phyloP scores from a whole-genome alignment of 164 flowering plant genomes.

The Berberis thunbergii region DNA sequence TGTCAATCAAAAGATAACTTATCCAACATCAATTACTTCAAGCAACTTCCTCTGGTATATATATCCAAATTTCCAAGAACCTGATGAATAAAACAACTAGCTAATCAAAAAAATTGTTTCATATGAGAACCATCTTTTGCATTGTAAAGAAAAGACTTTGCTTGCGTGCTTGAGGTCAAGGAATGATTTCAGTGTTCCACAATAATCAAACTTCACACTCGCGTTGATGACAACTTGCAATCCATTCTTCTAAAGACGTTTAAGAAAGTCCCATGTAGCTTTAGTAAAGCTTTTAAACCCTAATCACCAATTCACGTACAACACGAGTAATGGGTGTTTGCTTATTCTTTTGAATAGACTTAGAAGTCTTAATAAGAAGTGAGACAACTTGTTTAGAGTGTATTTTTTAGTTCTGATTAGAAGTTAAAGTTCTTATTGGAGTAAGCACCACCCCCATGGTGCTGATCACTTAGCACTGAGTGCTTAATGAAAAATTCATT shows the following conservation, averaged over 20 bases:
- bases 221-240: constrained; percentile 94
- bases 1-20: constrained; percentile 2
- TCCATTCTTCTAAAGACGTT: constrained; percentile 75
- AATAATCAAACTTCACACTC: constrained; percentile 82
- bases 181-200: constrained; percentile 80
- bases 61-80: constrained; percentile 53
- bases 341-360: too few relatives aligned
- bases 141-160: constrained; percentile 31
- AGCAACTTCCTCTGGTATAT: constrained; percentile 91
- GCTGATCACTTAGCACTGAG: too few relatives aligned
- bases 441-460: too few relatives aligned
- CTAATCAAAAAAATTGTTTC: constrained; percentile 1
- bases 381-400: too few relatives aligned
- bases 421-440: too few relatives aligned
- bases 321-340: too few relatives aligned
- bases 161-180: constrained; percentile 87
- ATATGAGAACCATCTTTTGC: background rate
- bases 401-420: too few relatives aligned
- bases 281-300: constrained; percentile 85
- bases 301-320: constrained; percentile 12
- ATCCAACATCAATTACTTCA: constrained; percentile 82
- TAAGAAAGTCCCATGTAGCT: constrained; percentile 75
- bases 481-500: too few relatives aligned
- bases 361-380: too few relatives aligned
- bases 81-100: constrained; percentile 21